Evolutionary conservation across 164 flowering plant genomes (phyloP).

Genomic region (Sextonia rubra): DNA sequence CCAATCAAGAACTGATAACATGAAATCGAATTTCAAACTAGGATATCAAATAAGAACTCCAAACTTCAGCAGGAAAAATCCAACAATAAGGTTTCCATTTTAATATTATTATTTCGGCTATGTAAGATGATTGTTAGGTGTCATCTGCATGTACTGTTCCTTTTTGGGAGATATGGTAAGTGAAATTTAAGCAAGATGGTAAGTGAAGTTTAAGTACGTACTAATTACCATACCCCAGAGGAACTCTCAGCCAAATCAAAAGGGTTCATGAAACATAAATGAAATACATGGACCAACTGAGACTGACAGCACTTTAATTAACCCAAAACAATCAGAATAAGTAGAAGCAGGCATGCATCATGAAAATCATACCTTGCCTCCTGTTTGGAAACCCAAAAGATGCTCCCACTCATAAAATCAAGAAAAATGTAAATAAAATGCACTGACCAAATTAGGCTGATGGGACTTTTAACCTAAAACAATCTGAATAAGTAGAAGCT

Average conservation of each 20-base stretch:
- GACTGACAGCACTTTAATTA: neutral
- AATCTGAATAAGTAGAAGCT: neutral
- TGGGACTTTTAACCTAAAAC: too few relatives aligned
- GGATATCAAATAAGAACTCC: neutral
- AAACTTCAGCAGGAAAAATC: neutral
- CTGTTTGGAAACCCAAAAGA: constrained; percentile 67
- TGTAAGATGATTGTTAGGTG: neutral
- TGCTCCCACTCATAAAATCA: constrained; percentile 55
- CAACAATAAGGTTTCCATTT: neutral
- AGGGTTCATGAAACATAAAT: neutral
- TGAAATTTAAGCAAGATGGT: too few relatives aligned
- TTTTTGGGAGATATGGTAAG: neutral
- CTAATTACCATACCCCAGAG: neutral
- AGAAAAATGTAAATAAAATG: constrained; percentile 45
- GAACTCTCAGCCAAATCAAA: neutral
- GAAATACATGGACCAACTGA: neutral
- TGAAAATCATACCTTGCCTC: constrained; percentile 61
- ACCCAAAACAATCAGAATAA: neutral
- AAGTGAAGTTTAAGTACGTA: too few relatives aligned
- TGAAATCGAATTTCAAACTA: too few relatives aligned
- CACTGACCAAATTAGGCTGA: too few relatives aligned
- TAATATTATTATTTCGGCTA: neutral
- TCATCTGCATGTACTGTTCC: neutral
- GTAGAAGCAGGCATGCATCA: neutral
- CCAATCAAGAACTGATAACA: too few relatives aligned